Conservation (phyloP, 2,329 filamentous ascomycete species). For the Penicillium sp. region DNA sequence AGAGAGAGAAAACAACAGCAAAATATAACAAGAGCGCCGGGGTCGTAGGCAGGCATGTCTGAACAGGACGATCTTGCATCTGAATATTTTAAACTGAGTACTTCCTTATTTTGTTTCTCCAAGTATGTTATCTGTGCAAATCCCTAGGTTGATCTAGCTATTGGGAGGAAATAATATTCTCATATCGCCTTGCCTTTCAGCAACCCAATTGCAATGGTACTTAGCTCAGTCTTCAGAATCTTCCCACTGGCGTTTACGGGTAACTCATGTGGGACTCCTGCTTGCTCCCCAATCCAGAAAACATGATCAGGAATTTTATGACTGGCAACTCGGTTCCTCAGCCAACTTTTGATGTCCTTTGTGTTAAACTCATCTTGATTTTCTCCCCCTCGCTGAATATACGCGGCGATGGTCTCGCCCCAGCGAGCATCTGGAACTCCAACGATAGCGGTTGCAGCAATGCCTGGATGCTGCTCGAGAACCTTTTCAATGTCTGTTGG, state of each 20-base stretch:
- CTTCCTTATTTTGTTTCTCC: too few relatives aligned
- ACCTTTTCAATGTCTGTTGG: conserved; percentile 70
- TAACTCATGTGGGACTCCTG: neutral
- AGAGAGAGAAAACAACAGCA: too few relatives aligned
- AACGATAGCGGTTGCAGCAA: conserved; percentile 62
- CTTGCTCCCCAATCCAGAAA: neutral
- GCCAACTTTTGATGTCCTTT: neutral
- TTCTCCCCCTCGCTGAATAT: neutral
- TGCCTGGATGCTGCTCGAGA: conserved; percentile 58
- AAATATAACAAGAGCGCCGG: too few relatives aligned
- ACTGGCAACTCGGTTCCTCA: neutral
- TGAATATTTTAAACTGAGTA: too few relatives aligned
- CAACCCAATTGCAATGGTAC: neutral
- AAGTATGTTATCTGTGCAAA: too few relatives aligned
- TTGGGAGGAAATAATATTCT: neutral
- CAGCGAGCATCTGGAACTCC: conserved; percentile 51
- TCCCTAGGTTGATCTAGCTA: too few relatives aligned
- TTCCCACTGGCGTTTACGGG: neutral
- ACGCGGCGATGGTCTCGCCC: conserved; percentile 6
- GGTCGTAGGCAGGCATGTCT: too few relatives aligned
- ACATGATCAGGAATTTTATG: neutral
- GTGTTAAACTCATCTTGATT: neutral
- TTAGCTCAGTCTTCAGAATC: neutral
- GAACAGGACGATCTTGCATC: too few relatives aligned
- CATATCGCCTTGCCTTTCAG: neutral